Evolutionary conservation across 108 stramenopile genomes (phyloP).

Genomic region (Asterionellopsis glacialis): DNA sequence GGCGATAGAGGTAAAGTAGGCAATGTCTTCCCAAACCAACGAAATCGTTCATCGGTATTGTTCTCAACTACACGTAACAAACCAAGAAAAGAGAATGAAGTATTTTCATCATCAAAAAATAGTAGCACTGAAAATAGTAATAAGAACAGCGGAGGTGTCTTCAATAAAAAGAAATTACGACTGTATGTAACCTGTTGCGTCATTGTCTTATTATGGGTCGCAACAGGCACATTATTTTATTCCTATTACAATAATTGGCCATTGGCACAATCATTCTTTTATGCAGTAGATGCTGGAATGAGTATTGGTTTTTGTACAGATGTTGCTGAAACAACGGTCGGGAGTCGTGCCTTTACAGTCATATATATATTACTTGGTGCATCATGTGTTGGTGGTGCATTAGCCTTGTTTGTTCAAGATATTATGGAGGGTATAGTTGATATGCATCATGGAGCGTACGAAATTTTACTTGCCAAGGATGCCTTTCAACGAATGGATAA

Average conservation of each 20-base stretch:
- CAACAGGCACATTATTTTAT: slow-evolving; percentile 61
- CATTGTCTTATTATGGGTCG: slow-evolving; percentile 42
- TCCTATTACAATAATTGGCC: slow-evolving; percentile 64
- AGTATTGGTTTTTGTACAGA: slow-evolving; percentile 79
- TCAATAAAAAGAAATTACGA: not conserved
- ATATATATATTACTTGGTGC: slow-evolving; percentile 63
- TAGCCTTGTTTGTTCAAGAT: slow-evolving; percentile 55
- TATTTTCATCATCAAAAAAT: too few relatives aligned
- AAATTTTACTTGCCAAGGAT: slow-evolving; percentile 41
- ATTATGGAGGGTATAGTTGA: slow-evolving; percentile 43
- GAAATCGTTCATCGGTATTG: too few relatives aligned
- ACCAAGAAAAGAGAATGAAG: too few relatives aligned
- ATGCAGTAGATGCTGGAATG: slow-evolving; percentile 78
- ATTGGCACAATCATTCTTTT: slow-evolving; percentile 60
- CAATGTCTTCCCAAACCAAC: too few relatives aligned
- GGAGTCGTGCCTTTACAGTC: slow-evolving; percentile 60
- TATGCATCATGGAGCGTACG: slow-evolving; percentile 24
- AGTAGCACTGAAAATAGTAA: too few relatives aligned
- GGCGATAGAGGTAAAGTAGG: too few relatives aligned
- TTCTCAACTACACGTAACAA: too few relatives aligned
- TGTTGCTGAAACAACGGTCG: slow-evolving; percentile 49
- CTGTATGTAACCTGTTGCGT: slow-evolving; percentile 33
- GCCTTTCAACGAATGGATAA: slow-evolving; percentile 12
- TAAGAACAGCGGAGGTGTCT: too few relatives aligned
- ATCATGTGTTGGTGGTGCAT: slow-evolving; percentile 59